These are phyloP conservation scores for Fomitopsis schrenkii DNA, from an alignment of 1,284 basidiomycete genomes.

Conservation along the genomic window DNA sequence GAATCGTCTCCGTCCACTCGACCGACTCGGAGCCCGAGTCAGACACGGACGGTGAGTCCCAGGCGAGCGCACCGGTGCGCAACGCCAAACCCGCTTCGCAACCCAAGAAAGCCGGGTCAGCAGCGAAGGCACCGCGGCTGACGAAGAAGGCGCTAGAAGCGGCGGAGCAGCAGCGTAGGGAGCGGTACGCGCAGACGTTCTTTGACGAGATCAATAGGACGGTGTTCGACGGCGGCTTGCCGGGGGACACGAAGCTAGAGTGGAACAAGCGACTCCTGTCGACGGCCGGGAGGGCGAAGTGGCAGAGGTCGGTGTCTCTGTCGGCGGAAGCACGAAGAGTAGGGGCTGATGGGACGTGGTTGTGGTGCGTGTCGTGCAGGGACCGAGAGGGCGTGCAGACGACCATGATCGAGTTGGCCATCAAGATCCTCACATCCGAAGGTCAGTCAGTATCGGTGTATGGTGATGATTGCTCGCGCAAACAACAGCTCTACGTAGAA, in stretches of 20 bases:
- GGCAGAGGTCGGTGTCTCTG: slow-evolving; percentile 45
- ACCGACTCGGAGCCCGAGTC: slow-evolving; percentile 12
- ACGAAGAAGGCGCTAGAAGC: slow-evolving; percentile 43
- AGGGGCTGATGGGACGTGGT: neutral
- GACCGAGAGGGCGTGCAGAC: slow-evolving; percentile 46
- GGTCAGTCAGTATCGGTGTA: slow-evolving; percentile 45
- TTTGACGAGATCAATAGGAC: slow-evolving; percentile 78
- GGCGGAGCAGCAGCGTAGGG: slow-evolving; percentile 42
- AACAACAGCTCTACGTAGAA: slow-evolving; percentile 37
- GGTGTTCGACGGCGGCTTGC: slow-evolving; percentile 76
- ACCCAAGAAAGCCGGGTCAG: slow-evolving; percentile 1
- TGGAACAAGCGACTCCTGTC: slow-evolving; percentile 74
- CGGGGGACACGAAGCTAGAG: slow-evolving; percentile 53
- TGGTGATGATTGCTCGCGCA: neutral
- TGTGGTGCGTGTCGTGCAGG: slow-evolving; percentile 25
- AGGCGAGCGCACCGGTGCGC: neutral
- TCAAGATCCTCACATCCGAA: slow-evolving; percentile 73
- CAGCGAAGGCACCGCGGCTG: slow-evolving; percentile 20
- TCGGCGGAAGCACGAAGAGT: neutral
- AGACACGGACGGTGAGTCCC: neutral
- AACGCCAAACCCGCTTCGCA: neutral
- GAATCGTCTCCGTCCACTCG: slow-evolving; percentile 1
- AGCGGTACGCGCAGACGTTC: slow-evolving; percentile 60
- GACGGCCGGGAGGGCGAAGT: slow-evolving; percentile 77
- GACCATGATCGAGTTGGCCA: slow-evolving; percentile 68